Base-by-base conservation (phyloP, 352 stramenopile genomes). In the Phytophthora ohioensis region DNA sequence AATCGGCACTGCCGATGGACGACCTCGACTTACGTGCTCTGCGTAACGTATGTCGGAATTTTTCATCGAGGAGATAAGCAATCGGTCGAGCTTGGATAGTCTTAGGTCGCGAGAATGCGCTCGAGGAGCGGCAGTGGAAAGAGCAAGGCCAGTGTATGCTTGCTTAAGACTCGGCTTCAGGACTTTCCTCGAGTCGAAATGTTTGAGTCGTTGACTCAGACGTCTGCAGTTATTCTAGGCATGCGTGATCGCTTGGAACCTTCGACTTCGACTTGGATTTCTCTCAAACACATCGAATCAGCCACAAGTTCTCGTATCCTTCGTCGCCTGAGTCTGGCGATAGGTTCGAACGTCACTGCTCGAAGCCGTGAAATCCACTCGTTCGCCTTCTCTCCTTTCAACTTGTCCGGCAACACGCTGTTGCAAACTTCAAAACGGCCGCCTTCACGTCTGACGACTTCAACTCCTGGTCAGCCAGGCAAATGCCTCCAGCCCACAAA, bases 361-460 rank as follows among this genome's bases (percentile, higher is more conserved):
- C 21, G 41, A 62, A 48, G 42, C 17, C 15, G 2, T 46, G 49
- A 10, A 12, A 36, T 12, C 60, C 60, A 55, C 32, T 61, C 48
- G 51, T 61, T 60, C 32, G 5, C 21, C 46, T 49, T 43, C 57
- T 35, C 35, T 56, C 48, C 39, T 47, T 48, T 49, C 46, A 35
- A 58, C 35, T 57, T 54, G 49, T 67, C 60, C 51, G 49, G 55
- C 51, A 47, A 48, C 41, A 62, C n/a, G 45, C 43, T 35, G 53
- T 70, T 64, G 53, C 46, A 46, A 43, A 65, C 54, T 17, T 59
- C 53, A 69, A 47, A 58, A 51, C 52, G 17, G 49, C 31, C 56
- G 38, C 21, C 21, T 27, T 27, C 21, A 27, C 34, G 52, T 57
- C 42, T 62, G 48, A 67, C 64, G 32, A 62, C 48, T 43, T 69